Percentiles rank a stretch among this genome's conserved stretches.
Evolutionary conservation across 345 rosid species (phyloP).

Genomic region (Acer negundo): DNA sequence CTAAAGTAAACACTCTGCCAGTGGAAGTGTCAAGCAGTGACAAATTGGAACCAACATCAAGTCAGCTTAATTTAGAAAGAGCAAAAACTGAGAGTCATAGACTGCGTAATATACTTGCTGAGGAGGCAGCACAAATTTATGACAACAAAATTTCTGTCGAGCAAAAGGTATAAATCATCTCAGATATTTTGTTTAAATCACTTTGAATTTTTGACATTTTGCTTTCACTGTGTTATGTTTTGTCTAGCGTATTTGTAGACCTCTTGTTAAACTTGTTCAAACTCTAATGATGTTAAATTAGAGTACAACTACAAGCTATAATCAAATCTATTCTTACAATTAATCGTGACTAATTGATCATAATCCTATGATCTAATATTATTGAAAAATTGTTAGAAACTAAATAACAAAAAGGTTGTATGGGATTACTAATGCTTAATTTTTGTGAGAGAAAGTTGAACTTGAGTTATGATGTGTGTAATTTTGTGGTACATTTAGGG

Average conservation of each 20-base stretch:
- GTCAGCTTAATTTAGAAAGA: constrained; percentile 58
- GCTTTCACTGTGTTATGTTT: not conserved
- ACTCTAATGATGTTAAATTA: not conserved
- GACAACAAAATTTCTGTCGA: constrained; percentile 68
- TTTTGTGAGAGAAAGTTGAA: not conserved
- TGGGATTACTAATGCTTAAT: not conserved
- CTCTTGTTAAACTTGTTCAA: not conserved
- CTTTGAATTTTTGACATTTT: constrained; percentile 6
- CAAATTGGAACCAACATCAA: constrained; percentile 43
- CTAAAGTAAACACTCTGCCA: constrained; percentile 40
- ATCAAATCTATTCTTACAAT: not conserved
- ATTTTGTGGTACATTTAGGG: not conserved
- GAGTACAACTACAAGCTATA: not conserved
- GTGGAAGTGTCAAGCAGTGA: constrained; percentile 35
- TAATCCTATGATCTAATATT: not conserved
- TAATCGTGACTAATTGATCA: not conserved
- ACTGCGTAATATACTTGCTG: constrained; percentile 57
- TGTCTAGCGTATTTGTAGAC: not conserved
- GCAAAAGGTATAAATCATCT: constrained; percentile 57
- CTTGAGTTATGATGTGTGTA: not conserved
- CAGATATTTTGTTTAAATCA: not conserved
- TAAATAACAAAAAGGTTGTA: not conserved
- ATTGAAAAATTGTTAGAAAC: not conserved
- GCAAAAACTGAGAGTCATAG: constrained; percentile 75
- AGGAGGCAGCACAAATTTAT: constrained; percentile 82